Conservation (phyloP, 805 yeast species). For the Saccharomycopsis oosterbeekiorum region DNA sequence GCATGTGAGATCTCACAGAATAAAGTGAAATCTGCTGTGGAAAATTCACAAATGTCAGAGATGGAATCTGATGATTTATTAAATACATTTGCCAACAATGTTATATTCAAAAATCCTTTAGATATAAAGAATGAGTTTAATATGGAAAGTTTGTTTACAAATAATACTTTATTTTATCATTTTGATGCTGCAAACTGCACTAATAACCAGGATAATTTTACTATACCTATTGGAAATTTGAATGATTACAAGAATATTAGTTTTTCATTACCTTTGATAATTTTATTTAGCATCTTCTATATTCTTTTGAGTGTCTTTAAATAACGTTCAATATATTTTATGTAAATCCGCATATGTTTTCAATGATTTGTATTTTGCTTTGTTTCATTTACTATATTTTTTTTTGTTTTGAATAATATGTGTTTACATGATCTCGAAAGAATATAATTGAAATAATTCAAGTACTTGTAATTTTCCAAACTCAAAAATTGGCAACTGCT, state of each 20-base stretch:
- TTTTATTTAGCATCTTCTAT: constrained; percentile 4
- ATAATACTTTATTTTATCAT: constrained; percentile 18
- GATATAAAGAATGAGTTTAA: constrained; percentile 10
- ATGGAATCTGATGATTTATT: constrained; percentile 4
- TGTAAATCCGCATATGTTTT: too few relatives aligned
- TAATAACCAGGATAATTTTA: constrained; percentile 6
- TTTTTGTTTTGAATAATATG: too few relatives aligned
- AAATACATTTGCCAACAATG: constrained; percentile 5
- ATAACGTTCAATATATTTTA: neutral
- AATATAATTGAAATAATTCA: too few relatives aligned
- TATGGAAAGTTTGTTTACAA: constrained; percentile 17
- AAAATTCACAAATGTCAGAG: neutral
- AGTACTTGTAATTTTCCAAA: too few relatives aligned
- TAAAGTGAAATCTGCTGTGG: neutral
- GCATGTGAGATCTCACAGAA: constrained; percentile 13
- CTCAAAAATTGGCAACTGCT: too few relatives aligned
- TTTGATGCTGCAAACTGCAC: neutral
- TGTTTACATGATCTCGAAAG: too few relatives aligned
- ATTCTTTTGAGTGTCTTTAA: neutral
- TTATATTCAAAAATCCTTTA: constrained; percentile 16
- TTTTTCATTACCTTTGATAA: neutral
- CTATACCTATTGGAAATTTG: constrained; percentile 6
- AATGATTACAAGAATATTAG: constrained; percentile 1
- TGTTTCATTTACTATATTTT: too few relatives aligned
- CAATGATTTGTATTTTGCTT: too few relatives aligned